Base-by-base conservation (phyloP, 345 rosid species). In the Moringa oleifera region DNA sequence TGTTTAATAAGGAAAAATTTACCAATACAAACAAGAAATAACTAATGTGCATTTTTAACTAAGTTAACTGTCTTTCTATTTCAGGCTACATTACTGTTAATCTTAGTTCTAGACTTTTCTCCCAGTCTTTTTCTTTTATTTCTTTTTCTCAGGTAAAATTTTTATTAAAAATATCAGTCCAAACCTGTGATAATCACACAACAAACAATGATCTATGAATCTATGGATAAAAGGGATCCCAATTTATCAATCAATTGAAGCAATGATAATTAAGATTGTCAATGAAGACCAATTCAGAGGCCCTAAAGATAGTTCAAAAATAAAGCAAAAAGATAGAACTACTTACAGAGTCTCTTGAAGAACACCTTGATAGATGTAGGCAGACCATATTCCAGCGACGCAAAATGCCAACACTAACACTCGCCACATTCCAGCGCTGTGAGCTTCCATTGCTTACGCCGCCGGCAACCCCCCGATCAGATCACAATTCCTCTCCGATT, bases 281-380 rank as follows among this genome's bases (percentile, higher is more conserved):
- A 23, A 36, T 33, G 37, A 17, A 17, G 37, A 21, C 25, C 15
- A 19, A 68, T 53, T 19, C 18, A 13, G 18, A 36, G 10, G 18
- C 0, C 7, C 21, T 7, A 58, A 54, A 62, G 8, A 49, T 15
- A 49, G n/a, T 7, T 22, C 56, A 56, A 0, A 22, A 23, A 11
- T 45, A 33, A 11, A 33, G 37, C 5, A 33, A 11, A 33, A 4
- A 33, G 37, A 33, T 33, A 33, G 11, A 5, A 33, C 11, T 9
- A 68, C 93, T 75, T 77, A 90, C 95, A 88, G 76, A 63, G 89
- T 88, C 69, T 91, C 97, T 58, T 91, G 97, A 45, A 90, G 93
- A 71, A 85, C 61, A 46, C 97, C 96, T 78, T 88, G 97, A 68
- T 88, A 91, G 55, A 86, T 84, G 46, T 91, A 91, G 10, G 96